Conservation (phyloP, 306 rosid genomes). For the Pachyrhizus erosus region DNA sequence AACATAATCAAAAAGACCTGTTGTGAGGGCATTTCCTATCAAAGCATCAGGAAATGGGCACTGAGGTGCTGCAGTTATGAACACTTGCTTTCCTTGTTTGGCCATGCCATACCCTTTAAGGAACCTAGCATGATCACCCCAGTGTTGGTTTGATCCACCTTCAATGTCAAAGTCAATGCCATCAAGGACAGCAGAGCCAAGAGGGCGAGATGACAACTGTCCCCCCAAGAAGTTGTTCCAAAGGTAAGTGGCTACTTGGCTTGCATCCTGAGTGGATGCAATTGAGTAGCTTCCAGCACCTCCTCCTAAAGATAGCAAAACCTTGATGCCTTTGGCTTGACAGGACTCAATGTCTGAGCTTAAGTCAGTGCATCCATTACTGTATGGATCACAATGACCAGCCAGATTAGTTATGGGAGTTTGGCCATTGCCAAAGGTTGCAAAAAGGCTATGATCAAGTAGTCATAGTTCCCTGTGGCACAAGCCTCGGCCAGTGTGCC, state of each 20-base stretch:
- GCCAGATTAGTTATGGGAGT: not conserved
- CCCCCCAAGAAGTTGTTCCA: slow-evolving; percentile 64
- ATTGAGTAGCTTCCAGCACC: slow-evolving; percentile 18
- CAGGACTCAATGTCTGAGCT: not conserved
- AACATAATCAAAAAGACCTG: slow-evolving; percentile 42
- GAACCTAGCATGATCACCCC: slow-evolving; percentile 38
- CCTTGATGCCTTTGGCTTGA: slow-evolving; percentile 18
- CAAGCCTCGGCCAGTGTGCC: slow-evolving; percentile 47
- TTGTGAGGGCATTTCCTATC: slow-evolving; percentile 46
- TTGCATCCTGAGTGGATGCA: slow-evolving; percentile 47
- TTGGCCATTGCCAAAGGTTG: slow-evolving; percentile 53
- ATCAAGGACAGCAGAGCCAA: slow-evolving; percentile 54
- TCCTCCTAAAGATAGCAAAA: slow-evolving; percentile 7
- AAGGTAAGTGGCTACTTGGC: slow-evolving; percentile 41
- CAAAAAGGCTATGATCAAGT: slow-evolving; percentile 49
- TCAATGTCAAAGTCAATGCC: slow-evolving; percentile 46
- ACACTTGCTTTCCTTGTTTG: slow-evolving; percentile 18
- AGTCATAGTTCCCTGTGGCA: slow-evolving; percentile 48
- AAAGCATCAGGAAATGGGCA: slow-evolving; percentile 56
- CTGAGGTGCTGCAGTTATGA: slow-evolving; percentile 55
- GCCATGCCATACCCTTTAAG: slow-evolving; percentile 39
- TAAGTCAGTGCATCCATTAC: not conserved
- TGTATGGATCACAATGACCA: not conserved
- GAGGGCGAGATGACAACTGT: slow-evolving; percentile 45
- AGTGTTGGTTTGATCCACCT: slow-evolving; percentile 40